A percentile compares a stretch with the other conserved stretches of the same genome.
phyloP scores from a whole-genome alignment of 306 rosid species.

The Acacia crassicarpa region DNA sequence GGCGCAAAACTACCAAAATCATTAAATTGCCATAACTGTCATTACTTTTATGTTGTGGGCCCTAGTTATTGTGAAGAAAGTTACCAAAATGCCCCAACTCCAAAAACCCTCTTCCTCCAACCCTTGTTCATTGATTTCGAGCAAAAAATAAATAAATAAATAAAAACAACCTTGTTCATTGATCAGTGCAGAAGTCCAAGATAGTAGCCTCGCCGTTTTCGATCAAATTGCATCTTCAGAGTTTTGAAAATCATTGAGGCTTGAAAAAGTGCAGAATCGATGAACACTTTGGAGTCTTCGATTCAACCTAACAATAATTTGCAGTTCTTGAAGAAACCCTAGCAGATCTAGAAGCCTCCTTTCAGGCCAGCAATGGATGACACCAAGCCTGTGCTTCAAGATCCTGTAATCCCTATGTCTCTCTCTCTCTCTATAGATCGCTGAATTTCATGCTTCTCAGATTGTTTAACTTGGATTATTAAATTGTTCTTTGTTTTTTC shows the following conservation, averaged over 20 bases:
- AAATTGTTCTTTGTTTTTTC: background rate
- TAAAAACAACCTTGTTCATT: too few species aligned
- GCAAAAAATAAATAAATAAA: too few species aligned
- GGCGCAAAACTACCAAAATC: too few species aligned
- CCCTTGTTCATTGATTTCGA: too few species aligned
- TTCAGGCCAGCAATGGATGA: slow-evolving; percentile 85
- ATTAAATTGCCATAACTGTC: too few species aligned
- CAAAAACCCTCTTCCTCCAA: too few species aligned
- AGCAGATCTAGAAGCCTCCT: slow-evolving; percentile 50
- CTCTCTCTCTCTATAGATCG: background rate
- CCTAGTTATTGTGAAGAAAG: too few species aligned
- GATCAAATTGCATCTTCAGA: too few species aligned
- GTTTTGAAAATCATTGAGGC: background rate
- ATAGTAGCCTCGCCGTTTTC: too few species aligned
- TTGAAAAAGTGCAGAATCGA: background rate
- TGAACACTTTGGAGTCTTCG: slow-evolving; percentile 50
- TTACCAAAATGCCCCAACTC: too few species aligned
- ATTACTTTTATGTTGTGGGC: too few species aligned
- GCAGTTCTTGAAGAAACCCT: slow-evolving; percentile 24
- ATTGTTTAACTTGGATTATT: background rate
- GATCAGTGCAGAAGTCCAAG: too few species aligned
- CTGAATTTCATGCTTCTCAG: background rate
- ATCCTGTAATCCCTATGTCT: slow-evolving; percentile 53
- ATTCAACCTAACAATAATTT: slow-evolving; percentile 27
- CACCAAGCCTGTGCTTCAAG: slow-evolving; percentile 86